These are phyloP conservation scores for Leccinum insolens DNA, from an alignment of 1,284 basidiomycete species.

Conservation along the genomic window DNA sequence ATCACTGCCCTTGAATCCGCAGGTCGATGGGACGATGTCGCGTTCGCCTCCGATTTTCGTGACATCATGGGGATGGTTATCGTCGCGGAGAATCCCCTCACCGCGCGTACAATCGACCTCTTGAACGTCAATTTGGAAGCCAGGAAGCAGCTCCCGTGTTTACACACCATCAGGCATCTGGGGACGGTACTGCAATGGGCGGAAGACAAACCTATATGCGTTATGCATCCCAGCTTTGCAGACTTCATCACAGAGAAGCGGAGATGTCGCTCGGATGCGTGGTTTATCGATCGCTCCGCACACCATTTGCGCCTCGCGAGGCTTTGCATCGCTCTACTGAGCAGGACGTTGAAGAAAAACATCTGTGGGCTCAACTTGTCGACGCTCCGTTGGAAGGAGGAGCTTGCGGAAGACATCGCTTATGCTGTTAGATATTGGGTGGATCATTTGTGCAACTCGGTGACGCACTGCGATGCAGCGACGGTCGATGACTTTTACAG, in stretches of 20 bases:
- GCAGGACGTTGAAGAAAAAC: constrained; percentile 30
- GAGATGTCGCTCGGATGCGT: constrained; percentile 29
- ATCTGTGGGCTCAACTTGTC: constrained; percentile 26
- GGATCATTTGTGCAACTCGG: constrained; percentile 30
- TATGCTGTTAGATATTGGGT: constrained; percentile 33
- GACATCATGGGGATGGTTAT: constrained; percentile 37
- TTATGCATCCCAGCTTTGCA: constrained; percentile 37
- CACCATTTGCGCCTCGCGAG: constrained; percentile 29
- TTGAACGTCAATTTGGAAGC: constrained; percentile 21
- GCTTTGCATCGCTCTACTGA: constrained; percentile 28
- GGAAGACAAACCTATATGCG: constrained; percentile 31
- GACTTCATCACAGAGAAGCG: constrained; percentile 35
- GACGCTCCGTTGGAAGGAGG: constrained; percentile 15
- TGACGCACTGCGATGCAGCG: not conserved
- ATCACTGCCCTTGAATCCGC: constrained; percentile 35
- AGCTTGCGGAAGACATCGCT: constrained; percentile 27
- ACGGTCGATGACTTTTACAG: constrained; percentile 18
- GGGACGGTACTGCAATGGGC: constrained; percentile 33
- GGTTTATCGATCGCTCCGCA: constrained; percentile 31
- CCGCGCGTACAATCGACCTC: constrained; percentile 28
- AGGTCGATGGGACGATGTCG: constrained; percentile 32
- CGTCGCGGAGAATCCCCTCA: constrained; percentile 32
- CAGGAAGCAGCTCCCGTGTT: constrained; percentile 27
- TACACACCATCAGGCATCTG: constrained; percentile 33
- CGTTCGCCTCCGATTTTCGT: constrained; percentile 35